phyloP scores from a whole-genome alignment of 371 early-diverging fungal species.

The Blastocladiella emersonii region DNA sequence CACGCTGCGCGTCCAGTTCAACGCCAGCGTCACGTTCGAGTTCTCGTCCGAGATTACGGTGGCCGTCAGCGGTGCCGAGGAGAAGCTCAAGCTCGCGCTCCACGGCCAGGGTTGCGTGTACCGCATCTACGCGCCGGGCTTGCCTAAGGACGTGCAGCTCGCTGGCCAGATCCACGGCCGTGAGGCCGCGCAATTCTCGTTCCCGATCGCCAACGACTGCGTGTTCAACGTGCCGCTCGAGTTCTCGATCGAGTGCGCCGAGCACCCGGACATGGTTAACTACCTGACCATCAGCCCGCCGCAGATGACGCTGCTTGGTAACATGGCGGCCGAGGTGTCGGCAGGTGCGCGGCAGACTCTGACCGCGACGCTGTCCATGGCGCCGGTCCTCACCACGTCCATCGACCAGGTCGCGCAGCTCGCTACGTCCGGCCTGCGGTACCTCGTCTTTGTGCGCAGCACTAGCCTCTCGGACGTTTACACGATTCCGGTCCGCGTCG shows the following conservation, averaged over 20 bases:
- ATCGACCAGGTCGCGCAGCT: too few species aligned
- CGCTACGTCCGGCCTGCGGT: not conserved
- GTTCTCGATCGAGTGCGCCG: too few species aligned
- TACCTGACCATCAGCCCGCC: not conserved
- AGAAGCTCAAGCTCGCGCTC: not conserved
- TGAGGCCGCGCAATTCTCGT: not conserved
- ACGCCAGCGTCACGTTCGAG: not conserved
- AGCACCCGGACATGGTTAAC: not conserved
- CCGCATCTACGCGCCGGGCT: not conserved
- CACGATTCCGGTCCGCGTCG: not conserved
- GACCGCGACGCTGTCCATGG: too few species aligned
- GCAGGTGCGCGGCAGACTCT: too few species aligned
- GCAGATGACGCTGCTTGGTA: not conserved
- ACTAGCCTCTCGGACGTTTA: not conserved
- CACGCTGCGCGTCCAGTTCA: not conserved
- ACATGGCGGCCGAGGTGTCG: not conserved
- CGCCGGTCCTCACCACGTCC: too few species aligned
- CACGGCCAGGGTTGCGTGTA: not conserved
- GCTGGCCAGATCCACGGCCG: not conserved
- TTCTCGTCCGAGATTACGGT: not conserved
- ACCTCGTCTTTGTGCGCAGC: not conserved
- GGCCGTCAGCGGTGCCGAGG: not conserved
- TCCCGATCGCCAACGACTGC: not conserved
- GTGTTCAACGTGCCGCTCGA: conserved; percentile 1
- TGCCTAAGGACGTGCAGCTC: not conserved